Percentiles rank a stretch among this genome's conserved stretches.
These are phyloP conservation scores for Litsea cubeba DNA, from an alignment of 164 flowering plant species.

Conservation along the genomic window DNA sequence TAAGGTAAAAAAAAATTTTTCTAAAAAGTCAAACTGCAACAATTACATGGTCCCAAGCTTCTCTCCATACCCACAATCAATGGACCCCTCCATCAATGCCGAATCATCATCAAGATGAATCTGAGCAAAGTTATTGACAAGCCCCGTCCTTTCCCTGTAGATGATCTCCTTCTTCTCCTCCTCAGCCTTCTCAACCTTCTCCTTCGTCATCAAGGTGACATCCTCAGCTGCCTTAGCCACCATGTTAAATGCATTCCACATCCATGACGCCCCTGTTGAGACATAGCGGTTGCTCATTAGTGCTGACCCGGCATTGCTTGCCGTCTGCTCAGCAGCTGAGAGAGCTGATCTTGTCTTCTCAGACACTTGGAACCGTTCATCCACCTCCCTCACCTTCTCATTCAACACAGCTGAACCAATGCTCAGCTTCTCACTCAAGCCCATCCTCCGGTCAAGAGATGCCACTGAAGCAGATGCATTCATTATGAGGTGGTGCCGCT, in stretches of 20 bases:
- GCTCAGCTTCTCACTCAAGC: conserved; percentile 61
- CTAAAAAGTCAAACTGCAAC: neutral
- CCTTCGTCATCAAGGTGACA: conserved; percentile 56
- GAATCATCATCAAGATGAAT: conserved; percentile 42
- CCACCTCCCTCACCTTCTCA: conserved; percentile 65
- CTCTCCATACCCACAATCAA: conserved; percentile 24
- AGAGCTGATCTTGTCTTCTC: conserved; percentile 64
- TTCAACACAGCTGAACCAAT: conserved; percentile 48
- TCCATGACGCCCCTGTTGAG: conserved; percentile 70
- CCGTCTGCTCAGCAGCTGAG: conserved; percentile 62
- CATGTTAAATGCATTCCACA: conserved; percentile 44
- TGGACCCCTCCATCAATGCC: conserved; percentile 5
- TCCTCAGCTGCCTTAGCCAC: conserved; percentile 75
- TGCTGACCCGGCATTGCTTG: conserved; percentile 58
- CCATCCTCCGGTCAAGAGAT: conserved; percentile 54
- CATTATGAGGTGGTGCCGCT: conserved; percentile 47
- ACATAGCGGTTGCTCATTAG: conserved; percentile 64
- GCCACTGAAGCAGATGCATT: conserved; percentile 68
- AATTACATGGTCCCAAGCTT: conserved; percentile 32
- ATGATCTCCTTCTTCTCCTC: conserved; percentile 52
- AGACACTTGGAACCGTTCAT: conserved; percentile 53
- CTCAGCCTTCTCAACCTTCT: conserved; percentile 68
- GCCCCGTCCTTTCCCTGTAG: conserved; percentile 36
- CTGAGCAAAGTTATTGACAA: conserved; percentile 35
- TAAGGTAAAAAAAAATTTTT: too few relatives aligned